Evolutionary conservation across 768 basidiomycete species (phyloP).

Genomic region (Hemileccinum rubropunctum): DNA sequence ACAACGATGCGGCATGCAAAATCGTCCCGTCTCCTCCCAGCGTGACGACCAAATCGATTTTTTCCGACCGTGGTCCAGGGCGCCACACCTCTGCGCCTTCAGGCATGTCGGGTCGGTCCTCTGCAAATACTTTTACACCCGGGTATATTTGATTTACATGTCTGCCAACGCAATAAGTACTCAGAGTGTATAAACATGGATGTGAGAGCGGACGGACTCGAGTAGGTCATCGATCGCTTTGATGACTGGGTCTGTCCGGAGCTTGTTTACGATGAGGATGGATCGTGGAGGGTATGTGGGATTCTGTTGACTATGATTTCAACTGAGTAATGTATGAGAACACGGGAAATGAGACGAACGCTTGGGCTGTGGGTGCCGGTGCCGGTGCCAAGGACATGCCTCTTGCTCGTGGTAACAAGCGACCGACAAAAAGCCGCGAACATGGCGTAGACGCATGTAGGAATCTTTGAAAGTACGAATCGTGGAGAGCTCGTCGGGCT

Average conservation of each 20-base stretch:
- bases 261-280: constrained; percentile 78
- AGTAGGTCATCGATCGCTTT: constrained; percentile 74
- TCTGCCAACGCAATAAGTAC: constrained; percentile 32
- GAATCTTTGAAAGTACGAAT: constrained; percentile 16
- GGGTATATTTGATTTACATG: constrained; percentile 58
- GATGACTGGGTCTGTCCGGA: constrained; percentile 73
- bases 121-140: constrained; percentile 61
- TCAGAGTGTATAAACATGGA: background rate
- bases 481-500: constrained; percentile 22
- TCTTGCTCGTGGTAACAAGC: constrained; percentile 3
- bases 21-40: constrained; percentile 96
- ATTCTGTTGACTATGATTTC: constrained; percentile 23
- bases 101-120: constrained; percentile 64
- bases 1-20: constrained; percentile 88
- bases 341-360: constrained; percentile 17
- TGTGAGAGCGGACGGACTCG: constrained; percentile 41
- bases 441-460: background rate
- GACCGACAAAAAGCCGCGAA: constrained; percentile 1
- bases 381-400: constrained; percentile 13
- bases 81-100: constrained; percentile 64
- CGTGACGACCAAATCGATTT: constrained; percentile 85
- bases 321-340: constrained; percentile 23
- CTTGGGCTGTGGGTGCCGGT: constrained; percentile 8
- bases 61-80: constrained; percentile 48
- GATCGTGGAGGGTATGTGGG: constrained; percentile 47